phyloP scores from a whole-genome alignment of 1,284 basidiomycete species.

The Cryptococcus depauperatus region DNA sequence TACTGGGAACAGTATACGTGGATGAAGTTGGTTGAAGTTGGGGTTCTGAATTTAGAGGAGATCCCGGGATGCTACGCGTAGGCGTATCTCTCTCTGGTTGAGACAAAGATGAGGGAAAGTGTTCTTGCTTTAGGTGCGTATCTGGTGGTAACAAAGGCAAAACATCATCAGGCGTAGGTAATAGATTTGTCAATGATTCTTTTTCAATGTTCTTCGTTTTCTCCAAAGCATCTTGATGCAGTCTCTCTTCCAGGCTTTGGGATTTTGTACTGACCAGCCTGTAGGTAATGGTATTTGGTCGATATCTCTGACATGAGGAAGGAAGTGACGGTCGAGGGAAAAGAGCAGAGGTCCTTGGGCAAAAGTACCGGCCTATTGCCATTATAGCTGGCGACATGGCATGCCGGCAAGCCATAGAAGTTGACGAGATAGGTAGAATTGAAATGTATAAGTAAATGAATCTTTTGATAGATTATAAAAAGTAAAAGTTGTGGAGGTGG shows the following conservation, averaged over 20 bases:
- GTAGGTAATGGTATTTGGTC: too few species aligned
- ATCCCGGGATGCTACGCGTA: neutral
- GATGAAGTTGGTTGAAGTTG: neutral
- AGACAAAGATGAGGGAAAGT: neutral
- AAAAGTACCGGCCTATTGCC: neutral
- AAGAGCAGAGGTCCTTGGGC: neutral
- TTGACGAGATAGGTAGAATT: too few species aligned
- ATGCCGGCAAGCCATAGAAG: constrained; percentile 10
- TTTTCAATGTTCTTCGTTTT: too few species aligned
- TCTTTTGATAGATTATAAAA: too few species aligned
- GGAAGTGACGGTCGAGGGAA: neutral
- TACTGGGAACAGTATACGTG: neutral
- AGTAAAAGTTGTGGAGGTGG: too few species aligned
- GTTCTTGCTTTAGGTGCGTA: neutral
- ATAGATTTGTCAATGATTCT: too few species aligned
- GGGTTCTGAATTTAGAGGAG: neutral
- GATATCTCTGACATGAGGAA: neutral
- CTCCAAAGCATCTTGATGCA: too few species aligned
- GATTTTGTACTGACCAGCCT: neutral
- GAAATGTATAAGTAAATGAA: too few species aligned
- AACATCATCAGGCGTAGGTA: neutral
- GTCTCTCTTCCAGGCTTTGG: neutral
- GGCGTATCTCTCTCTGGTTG: neutral
- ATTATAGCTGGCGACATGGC: neutral
- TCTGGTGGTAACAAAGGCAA: neutral